Evolutionary conservation across 768 basidiomycete genomes (phyloP).

Genomic region (Boletus speciosus): DNA sequence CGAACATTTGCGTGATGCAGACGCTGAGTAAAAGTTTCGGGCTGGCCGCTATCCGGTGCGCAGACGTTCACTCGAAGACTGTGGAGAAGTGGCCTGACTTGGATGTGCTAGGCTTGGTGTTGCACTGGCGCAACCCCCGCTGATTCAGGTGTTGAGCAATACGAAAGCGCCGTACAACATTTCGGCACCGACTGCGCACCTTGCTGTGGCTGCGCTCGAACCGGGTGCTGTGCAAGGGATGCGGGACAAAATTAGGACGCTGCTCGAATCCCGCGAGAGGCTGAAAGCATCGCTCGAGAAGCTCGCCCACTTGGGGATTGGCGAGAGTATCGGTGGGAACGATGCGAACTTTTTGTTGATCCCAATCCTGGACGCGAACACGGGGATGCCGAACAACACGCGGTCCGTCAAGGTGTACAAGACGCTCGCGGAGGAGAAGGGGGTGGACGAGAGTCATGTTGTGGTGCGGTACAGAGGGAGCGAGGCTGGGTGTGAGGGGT

Average conservation of each 20-base stretch:
- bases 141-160: conserved; percentile 89
- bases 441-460: conserved; percentile 77
- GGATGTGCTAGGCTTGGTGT: conserved; percentile 67
- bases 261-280: conserved; percentile 53
- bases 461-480: conserved; percentile 89
- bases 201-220: conserved; percentile 78
- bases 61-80: not conserved
- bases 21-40: conserved; percentile 97
- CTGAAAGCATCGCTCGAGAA: conserved; percentile 50
- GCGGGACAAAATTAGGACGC: conserved; percentile 57
- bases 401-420: conserved; percentile 70
- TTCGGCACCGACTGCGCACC: conserved; percentile 80
- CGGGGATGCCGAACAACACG: conserved; percentile 47
- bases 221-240: conserved; percentile 58
- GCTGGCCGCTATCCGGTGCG: conserved; percentile 89
- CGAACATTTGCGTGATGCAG: conserved; percentile 92
- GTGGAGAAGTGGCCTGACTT: not conserved
- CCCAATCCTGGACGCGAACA: conserved; percentile 56
- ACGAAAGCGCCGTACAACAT: conserved; percentile 99
- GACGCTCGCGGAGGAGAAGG: conserved; percentile 76
- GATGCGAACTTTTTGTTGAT: conserved; percentile 90
- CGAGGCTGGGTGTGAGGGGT: conserved; percentile 83
- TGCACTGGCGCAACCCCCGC: conserved; percentile 82
- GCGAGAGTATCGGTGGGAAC: conserved; percentile 70
- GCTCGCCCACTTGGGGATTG: conserved; percentile 54